A percentile compares a stretch with the other conserved stretches of the same genome.
Evolutionary conservation across 2,329 filamentous ascomycete genomes (phyloP).

Genomic region (Fusarium cicatricum): DNA sequence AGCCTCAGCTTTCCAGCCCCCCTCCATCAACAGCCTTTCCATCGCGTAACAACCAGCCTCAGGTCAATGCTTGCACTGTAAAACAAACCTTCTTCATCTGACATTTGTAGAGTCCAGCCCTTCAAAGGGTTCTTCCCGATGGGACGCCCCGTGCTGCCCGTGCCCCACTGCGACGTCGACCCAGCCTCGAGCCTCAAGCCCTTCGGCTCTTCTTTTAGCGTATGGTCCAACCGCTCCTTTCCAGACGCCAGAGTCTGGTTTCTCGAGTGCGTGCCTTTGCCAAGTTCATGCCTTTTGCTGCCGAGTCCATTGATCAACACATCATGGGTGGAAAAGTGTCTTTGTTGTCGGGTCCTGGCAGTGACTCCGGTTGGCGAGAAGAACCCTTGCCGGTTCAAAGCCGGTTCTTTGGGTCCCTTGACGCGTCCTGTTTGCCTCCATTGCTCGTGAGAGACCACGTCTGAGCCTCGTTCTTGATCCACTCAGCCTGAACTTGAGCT

Average conservation of each 20-base stretch:
- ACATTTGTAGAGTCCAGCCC: conserved; percentile 37
- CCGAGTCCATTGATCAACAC: conserved; percentile 22
- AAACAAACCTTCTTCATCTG: conserved; percentile 23
- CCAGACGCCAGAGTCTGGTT: conserved; percentile 22
- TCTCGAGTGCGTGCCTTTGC: conserved; percentile 3
- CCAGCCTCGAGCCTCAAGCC: conserved; percentile 30
- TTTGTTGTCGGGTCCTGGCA: neutral
- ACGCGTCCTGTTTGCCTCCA: conserved; percentile 27
- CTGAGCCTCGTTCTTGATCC: conserved; percentile 19
- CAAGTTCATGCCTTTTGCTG: conserved; percentile 17
- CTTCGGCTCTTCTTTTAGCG: conserved; percentile 24
- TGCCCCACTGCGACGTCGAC: conserved; percentile 28
- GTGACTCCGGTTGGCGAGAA: conserved; percentile 13
- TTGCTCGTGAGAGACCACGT: neutral
- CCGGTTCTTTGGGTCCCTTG: conserved; percentile 17
- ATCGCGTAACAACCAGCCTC: conserved; percentile 7
- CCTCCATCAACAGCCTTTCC: conserved; percentile 1
- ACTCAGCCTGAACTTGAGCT: conserved; percentile 25
- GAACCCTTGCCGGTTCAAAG: conserved; percentile 3
- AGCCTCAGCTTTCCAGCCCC: conserved; percentile 25
- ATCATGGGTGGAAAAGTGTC: conserved; percentile 2
- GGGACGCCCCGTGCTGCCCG: conserved; percentile 33
- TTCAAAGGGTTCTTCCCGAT: conserved; percentile 42
- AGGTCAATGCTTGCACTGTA: conserved; percentile 10
- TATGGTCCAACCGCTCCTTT: conserved; percentile 21